Base-by-base conservation (phyloP, 257 asterid genomes). In the Gynochthodes officinalis region DNA sequence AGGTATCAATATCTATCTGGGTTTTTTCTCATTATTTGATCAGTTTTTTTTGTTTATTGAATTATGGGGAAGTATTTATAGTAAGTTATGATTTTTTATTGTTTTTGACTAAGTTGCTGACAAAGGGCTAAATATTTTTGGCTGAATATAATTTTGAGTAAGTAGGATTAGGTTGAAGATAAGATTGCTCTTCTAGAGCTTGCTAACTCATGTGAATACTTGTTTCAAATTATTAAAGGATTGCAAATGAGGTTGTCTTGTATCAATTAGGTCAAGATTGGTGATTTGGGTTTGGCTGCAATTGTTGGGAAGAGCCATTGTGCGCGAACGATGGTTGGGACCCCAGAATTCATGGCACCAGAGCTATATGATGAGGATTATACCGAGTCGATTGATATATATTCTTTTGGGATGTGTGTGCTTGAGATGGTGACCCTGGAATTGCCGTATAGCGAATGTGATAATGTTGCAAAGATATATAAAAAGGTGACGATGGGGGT, bases 311-410 rank as follows among this genome's bases (percentile, higher is more conserved):
- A 80, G 76, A 85, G 80, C 48, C 93, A 87, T 71, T 78, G 86
- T 14, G 96, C 93, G 7, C 92, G 83, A 73, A 85, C 96, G 1
- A 37, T 91, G 33, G 82, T 91, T 25, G 97, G 97, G 72, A 89
- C 97, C 32, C 97, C 96, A 1, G 97, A 91, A 70, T 91, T 89
- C 84, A 91, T 89, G 95, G 97, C 96, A 42, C 96, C 95, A 0
- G 97, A 91, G 78, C 82, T 89, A 2, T 91, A 89, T 7, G 97
- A 91, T 0, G 96, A 91, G 81, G 74, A 91, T 42, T 91, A 91
- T 10, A 91, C 87, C 0, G 97, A 91, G 82, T 62, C 74, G 28
- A 73, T 91, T 0, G 96, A 91, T 40, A 89, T 91, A 66, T 91
- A 89, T 60, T 84, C 97, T 13, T 91, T 91, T 2, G 97, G 96